Base-by-base conservation (phyloP, 192 early-diverging fungal genomes). In the Cetraspora pellucida region DNA sequence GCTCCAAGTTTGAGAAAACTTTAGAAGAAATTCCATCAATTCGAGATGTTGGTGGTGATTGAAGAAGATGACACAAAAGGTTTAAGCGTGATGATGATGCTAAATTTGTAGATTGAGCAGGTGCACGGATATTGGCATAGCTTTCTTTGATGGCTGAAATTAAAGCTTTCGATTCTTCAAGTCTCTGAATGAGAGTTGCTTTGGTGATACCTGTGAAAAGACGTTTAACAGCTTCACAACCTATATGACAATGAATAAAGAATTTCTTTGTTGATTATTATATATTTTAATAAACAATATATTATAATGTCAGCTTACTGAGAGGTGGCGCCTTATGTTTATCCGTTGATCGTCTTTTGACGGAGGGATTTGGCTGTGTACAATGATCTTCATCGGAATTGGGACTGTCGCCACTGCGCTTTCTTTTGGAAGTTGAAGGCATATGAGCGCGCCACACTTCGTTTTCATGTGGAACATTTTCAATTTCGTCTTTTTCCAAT, bases 1-100 rank as follows among this genome's bases (percentile, higher is more conserved):
- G 21, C n/a, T 75, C 74, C 37, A 75, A 75, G 63, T 75, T 75
- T n/a, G 74, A 75, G 14, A 75, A 75, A 28, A 75, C 74, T 75
- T 75, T 75, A 21, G 74, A 75, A 30, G 74, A 75, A 47, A 75
- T 75, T 9, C 74, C 74, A 63, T 75, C 74, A 50, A 75, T 75
- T 30, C 74, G 74, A 25, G 74, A 75, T 23, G 74, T 75, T 19
- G 74, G 74, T 9, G 74, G 74, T 49, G 74, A 75, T 75, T 75
- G 74, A 27, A 75, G 61, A 28, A 75, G 59, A 30, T 75, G 74
- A 52, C 74, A 75, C 19, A 75, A 64, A 45, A 75, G 60, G 49
- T 75, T 75, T 46, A 75, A 49, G 25, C 74, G 74, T 10, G 74
- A 28, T 17, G 74, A 75, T 27, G 58, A 44, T 8, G 58, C 17